Evolutionary conservation across 257 asterid species (phyloP).

Genomic region (Perilla frutescens): DNA sequence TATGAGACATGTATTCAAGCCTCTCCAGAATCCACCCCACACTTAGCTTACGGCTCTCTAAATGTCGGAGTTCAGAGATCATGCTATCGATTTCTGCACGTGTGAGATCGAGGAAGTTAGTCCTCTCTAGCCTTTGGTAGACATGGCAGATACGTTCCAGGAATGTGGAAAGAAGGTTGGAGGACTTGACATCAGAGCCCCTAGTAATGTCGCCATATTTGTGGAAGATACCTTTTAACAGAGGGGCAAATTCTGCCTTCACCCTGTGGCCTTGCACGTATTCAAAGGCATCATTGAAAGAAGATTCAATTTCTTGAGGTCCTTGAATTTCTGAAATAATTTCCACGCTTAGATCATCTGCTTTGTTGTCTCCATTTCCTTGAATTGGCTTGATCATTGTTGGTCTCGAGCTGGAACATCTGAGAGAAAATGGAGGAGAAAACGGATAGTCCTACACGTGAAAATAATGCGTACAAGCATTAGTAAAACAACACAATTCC

Average conservation of each 20-base stretch:
- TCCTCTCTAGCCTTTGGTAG: background rate
- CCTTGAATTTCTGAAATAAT: background rate
- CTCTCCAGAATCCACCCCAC: conserved; percentile 32
- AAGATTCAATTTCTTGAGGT: conserved; percentile 24
- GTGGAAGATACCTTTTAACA: conserved; percentile 18
- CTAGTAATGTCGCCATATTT: conserved; percentile 23
- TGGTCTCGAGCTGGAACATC: background rate
- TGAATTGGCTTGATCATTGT: background rate
- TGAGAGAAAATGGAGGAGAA: background rate
- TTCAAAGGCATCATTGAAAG: background rate
- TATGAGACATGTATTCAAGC: background rate
- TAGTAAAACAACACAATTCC: background rate
- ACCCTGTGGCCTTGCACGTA: conserved; percentile 3
- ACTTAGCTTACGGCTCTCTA: conserved; percentile 18
- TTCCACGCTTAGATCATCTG: background rate
- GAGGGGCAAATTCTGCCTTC: conserved; percentile 16
- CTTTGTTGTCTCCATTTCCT: no score
- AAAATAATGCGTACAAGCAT: background rate
- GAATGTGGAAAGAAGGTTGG: background rate
- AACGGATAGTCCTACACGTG: background rate
- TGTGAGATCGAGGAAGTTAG: background rate
- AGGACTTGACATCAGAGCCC: background rate
- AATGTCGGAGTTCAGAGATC: background rate
- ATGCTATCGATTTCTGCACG: conserved; percentile 8
- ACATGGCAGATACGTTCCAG: conserved; percentile 23